phyloP scores from a whole-genome alignment of 2,329 filamentous ascomycete species.

The Pseudonectria foliicola region DNA sequence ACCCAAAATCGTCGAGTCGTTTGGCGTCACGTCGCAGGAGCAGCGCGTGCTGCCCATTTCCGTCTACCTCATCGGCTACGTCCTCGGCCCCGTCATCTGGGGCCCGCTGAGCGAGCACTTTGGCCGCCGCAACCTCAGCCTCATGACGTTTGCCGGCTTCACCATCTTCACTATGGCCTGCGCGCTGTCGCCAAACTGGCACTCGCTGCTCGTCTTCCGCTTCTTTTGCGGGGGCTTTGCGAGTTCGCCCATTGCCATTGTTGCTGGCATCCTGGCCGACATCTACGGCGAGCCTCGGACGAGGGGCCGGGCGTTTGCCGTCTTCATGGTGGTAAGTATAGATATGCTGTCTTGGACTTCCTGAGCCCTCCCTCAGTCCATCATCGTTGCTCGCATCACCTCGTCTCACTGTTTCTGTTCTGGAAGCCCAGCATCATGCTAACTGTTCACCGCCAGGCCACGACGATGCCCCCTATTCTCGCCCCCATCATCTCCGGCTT shows the following conservation, averaged over 20 bases:
- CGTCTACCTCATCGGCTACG: conserved; percentile 57
- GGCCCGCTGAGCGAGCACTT: conserved; percentile 60
- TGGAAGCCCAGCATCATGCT: conserved; percentile 3
- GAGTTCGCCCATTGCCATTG: conserved; percentile 53
- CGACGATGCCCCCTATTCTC: conserved; percentile 58
- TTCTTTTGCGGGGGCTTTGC: conserved; percentile 47
- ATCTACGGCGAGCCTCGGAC: conserved; percentile 46
- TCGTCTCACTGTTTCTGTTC: background rate
- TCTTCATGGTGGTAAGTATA: conserved; percentile 53
- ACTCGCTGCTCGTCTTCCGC: conserved; percentile 47
- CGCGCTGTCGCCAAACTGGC: conserved; percentile 46
- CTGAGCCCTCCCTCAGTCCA: background rate
- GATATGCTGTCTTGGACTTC: background rate
- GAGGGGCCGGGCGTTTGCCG: conserved; percentile 53
- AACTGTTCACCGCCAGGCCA: conserved; percentile 35
- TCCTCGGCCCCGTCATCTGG: conserved; percentile 54
- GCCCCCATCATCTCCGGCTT: conserved; percentile 60
- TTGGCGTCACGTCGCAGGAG: conserved; percentile 41
- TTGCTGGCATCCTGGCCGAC: conserved; percentile 59
- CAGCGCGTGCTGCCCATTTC: conserved; percentile 52
- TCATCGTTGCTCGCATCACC: background rate
- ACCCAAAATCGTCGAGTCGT: conserved; percentile 49
- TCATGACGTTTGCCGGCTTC: conserved; percentile 41
- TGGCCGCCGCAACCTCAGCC: conserved; percentile 43
- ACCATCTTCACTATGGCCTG: conserved; percentile 48